Evolutionary conservation across 1,139 yeast genomes (phyloP), one percentile per base, ranked within the genome.

Genomic region (Candida tropicalis): DNA sequence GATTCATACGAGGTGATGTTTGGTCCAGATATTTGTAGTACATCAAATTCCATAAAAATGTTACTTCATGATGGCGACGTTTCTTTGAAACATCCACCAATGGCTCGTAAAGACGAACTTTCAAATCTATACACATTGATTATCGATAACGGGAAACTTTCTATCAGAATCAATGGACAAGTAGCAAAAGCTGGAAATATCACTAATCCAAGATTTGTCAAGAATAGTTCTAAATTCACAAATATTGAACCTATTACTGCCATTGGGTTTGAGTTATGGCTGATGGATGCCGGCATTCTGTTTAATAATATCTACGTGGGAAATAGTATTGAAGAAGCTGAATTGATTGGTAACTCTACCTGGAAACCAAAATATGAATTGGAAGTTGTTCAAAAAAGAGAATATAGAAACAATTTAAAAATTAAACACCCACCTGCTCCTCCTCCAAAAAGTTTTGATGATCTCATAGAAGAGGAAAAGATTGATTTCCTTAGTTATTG

Each of bases 11-110:
- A 85, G 60, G 65, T 91, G 51, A 86, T 90, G 95, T 91, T 91
- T 71, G 98, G 97, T 20, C 98, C 98, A 28, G 98, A 91, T 65
- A 79, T 76, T 60, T 91, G 98, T 68, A 96, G 96, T 3, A 63
- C 82, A 40, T 78, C 84, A 38, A 87, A 89, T 67, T 84, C 82
- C 63, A 82, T 90, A 23, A 95, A 87, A 57, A 80, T 90, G 52
- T 87, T 89, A 43, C 76, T 79, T 58, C 84, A 82, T 31, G 53
- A 59, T 32, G 73, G 81, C n/a, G 91, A 87, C 62, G 85, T 86
- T 61, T 87, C 82, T 53, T 69, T 87, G 50, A 62, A 70, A n/a
- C 65, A 73, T 16, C 81, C 93, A 8, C 90, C 95, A 35, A 69
- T 80, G 73, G 77, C 90, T 17, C 75, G 82, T 53, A 62, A 75